Evolutionary conservation across 352 stramenopile species (phyloP).

Genomic region (Pythium biforme): DNA sequence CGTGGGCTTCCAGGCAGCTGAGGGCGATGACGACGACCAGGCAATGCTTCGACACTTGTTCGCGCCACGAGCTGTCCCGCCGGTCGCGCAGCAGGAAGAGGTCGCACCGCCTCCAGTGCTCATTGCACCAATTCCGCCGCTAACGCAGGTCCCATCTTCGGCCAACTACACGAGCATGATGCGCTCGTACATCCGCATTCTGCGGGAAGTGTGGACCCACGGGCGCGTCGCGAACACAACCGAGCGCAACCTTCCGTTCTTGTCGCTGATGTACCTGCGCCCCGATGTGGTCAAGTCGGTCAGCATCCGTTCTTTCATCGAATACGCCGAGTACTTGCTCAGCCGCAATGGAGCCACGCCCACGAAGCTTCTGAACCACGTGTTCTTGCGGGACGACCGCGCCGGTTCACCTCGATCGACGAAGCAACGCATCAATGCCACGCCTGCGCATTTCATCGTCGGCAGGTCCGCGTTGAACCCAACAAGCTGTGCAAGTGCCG

Average conservation of each 20-base stretch:
- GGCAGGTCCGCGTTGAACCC: conserved; percentile 3
- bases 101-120: background rate
- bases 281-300: conserved; percentile 32
- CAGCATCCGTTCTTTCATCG: conserved; percentile 54
- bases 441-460: conserved; percentile 10
- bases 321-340: conserved; percentile 64
- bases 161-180: conserved; percentile 15
- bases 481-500: conserved; percentile 9
- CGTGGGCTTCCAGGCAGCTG: background rate
- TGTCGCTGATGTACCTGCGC: conserved; percentile 33
- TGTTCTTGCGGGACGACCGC: conserved; percentile 31
- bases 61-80: background rate
- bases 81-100: background rate
- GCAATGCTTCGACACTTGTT: background rate
- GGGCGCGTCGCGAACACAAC: conserved; percentile 7
- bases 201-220: conserved; percentile 16
- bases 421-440: background rate
- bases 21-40: background rate
- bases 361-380: conserved; percentile 48
- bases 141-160: background rate
- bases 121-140: background rate
- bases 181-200: conserved; percentile 13
- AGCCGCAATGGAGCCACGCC: conserved; percentile 40
- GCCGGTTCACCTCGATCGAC: conserved; percentile 6
- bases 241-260: conserved; percentile 18